phyloP scores from a whole-genome alignment of 805 yeast genomes.

The Sungouiozyma intestinalis region DNA sequence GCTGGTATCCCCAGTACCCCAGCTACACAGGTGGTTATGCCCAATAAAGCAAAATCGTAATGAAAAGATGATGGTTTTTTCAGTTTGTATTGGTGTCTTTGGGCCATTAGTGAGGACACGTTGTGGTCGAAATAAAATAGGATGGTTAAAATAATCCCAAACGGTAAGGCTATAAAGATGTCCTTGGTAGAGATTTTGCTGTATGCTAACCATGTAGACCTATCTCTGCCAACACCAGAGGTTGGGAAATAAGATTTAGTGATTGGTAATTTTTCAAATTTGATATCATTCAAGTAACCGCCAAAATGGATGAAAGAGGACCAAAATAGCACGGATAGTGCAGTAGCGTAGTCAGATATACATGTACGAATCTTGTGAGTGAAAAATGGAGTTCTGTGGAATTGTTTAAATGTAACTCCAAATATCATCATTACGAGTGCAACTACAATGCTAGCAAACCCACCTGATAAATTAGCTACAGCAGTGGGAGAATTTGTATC shows the following conservation, averaged over 20 bases:
- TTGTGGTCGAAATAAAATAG: constrained; percentile 93
- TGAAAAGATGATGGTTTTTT: constrained; percentile 85
- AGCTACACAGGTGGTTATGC: constrained; percentile 76
- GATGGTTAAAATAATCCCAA: constrained; percentile 75
- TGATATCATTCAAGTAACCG: constrained; percentile 49
- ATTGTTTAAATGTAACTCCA: constrained; percentile 56
- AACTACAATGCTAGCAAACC: constrained; percentile 66
- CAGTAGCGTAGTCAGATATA: constrained; percentile 79
- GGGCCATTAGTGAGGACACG: constrained; percentile 88
- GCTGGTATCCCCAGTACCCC: constrained; percentile 90
- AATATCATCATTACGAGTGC: constrained; percentile 67
- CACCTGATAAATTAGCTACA: constrained; percentile 33
- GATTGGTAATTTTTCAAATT: constrained; percentile 56
- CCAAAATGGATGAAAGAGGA: constrained; percentile 92
- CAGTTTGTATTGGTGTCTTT: constrained; percentile 68
- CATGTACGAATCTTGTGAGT: constrained; percentile 52
- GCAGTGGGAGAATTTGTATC: background rate
- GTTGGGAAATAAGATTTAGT: constrained; percentile 73
- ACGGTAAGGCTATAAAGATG: constrained; percentile 84
- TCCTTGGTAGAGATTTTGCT: constrained; percentile 45
- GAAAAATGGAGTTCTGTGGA: constrained; percentile 47
- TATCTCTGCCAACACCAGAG: constrained; percentile 14
- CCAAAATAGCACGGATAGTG: constrained; percentile 75
- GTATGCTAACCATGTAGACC: constrained; percentile 33
- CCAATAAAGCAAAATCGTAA: constrained; percentile 80